A percentile compares a stretch with the other conserved stretches of the same genome.
These are phyloP conservation scores for Thelonectria rubi DNA, from an alignment of 2,329 filamentous ascomycete species.

Conservation along the genomic window DNA sequence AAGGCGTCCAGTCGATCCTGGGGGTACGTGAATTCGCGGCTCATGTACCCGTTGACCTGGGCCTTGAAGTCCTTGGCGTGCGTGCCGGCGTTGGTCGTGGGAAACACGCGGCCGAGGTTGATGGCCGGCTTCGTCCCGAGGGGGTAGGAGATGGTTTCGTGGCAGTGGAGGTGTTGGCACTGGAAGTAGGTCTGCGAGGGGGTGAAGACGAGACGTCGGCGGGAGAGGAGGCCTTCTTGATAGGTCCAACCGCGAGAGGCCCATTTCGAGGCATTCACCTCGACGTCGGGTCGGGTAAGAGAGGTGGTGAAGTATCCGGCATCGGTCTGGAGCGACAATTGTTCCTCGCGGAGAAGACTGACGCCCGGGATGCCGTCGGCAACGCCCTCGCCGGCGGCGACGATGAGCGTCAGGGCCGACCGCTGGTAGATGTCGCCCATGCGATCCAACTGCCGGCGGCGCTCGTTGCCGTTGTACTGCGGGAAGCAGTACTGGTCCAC, in stretches of 20 bases:
- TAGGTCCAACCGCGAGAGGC: conserved; percentile 49
- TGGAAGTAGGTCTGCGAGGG: conserved; percentile 52
- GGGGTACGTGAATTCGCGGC: conserved; percentile 39
- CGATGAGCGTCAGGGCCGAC: conserved; percentile 48
- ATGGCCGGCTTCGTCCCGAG: conserved; percentile 45
- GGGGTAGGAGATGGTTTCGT: conserved; percentile 48
- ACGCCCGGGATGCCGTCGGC: conserved; percentile 48
- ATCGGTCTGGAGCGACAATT: conserved; percentile 48
- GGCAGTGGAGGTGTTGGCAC: conserved; percentile 49
- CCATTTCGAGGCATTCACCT: conserved; percentile 49
- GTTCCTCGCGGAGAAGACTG: conserved; percentile 46
- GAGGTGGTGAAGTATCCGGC: conserved; percentile 49
- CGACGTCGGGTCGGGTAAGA: conserved; percentile 47
- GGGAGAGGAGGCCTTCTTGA: conserved; percentile 49
- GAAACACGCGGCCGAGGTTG: conserved; percentile 47
- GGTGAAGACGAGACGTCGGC: conserved; percentile 49
- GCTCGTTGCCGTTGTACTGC: conserved; percentile 40
- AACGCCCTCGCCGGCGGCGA: conserved; percentile 46
- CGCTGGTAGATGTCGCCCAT: conserved; percentile 48
- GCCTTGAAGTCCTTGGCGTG: conserved; percentile 40
- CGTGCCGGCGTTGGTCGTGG: conserved; percentile 33
- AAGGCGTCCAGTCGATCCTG: conserved; percentile 49
- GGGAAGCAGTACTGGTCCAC: conserved; percentile 50
- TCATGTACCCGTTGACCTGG: conserved; percentile 46
- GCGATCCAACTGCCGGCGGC: conserved; percentile 42